A percentile compares a stretch with the other conserved stretches of the same genome.
phyloP scores from a whole-genome alignment of 1,284 basidiomycete species.

The Gomphus sp. region DNA sequence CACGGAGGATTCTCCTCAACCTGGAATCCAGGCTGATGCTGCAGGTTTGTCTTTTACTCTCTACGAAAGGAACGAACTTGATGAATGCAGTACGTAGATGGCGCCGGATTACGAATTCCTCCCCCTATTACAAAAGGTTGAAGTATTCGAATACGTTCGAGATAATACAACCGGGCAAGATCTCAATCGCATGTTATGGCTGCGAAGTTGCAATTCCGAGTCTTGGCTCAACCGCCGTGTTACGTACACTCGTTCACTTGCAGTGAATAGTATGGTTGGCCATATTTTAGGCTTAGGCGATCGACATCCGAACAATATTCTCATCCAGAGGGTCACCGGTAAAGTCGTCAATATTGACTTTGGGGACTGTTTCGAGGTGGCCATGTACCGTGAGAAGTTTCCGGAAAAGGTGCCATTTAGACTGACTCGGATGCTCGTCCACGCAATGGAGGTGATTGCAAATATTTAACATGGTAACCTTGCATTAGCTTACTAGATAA shows the following conservation, averaged over 20 bases:
- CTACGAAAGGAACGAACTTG: not conserved
- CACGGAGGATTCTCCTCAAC: constrained; percentile 92
- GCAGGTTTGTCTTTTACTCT: constrained; percentile 46
- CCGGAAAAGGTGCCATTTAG: constrained; percentile 99
- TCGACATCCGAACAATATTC: constrained; percentile 93
- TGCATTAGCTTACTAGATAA: not conserved
- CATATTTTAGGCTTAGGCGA: constrained; percentile 98
- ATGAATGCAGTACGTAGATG: constrained; percentile 55
- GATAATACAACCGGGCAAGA: constrained; percentile 99
- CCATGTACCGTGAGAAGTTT: constrained; percentile 96
- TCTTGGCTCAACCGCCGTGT: constrained; percentile 96
- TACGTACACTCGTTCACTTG: constrained; percentile 92
- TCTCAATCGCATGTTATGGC: constrained; percentile 95
- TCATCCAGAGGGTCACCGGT: constrained; percentile 88
- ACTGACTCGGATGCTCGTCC: constrained; percentile 95
- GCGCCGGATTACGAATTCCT: constrained; percentile 97
- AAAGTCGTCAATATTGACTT: constrained; percentile 99
- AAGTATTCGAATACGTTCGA: constrained; percentile 98
- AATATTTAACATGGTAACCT: not conserved
- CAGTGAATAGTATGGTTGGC: constrained; percentile 95
- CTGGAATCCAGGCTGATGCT: constrained; percentile 99
- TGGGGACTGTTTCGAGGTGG: constrained; percentile 90
- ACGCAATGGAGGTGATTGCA: constrained; percentile 87
- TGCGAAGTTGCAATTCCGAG: constrained; percentile 92
- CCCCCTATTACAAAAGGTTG: constrained; percentile 93